Evolutionary conservation across 345 rosid genomes (phyloP), one percentile per base, ranked within the genome.

Genomic region (Cochlearia excelsa): DNA sequence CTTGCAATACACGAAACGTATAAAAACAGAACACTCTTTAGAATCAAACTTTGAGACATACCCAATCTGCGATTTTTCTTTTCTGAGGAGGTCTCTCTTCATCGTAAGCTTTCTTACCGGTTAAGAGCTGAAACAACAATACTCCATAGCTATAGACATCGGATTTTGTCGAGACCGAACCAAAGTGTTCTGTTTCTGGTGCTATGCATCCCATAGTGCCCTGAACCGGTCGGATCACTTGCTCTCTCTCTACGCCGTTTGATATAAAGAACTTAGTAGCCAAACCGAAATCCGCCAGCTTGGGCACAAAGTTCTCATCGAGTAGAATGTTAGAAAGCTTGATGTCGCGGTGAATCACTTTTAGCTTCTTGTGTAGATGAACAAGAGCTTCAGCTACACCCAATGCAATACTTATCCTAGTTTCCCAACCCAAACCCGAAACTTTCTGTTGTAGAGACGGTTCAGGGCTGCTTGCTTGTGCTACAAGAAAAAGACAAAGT

Each of bases 61-160:
- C 68, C 68, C 43, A 63, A 4, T 63, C 59, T 51, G 34, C 6
- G 9, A 63, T 4, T 9, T 23, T 61, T 31, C 0, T 2, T 37
- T 0, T 6, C 51, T 66, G 85, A 0, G 7, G 26, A 34, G 70
- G 80, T 63, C 60, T 79, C 0, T 52, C 9, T 23, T 42, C 3
- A 45, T 82, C 82, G 39, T 73, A 70, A 40, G 88, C 82, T 54
- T 67, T 78, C 68, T 78, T 74, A 5, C 88, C 90, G 1, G 96
- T 85, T 54, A 88, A 75, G 50, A 88, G 68, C 70, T 79, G 82
- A 64, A 88, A 52, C 58, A 88, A 80, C 7, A 83, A 84, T 42
- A 82, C 88, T 10, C 93, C 96, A 35, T 83, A 88, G 75, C 96
- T 81, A 59, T 83, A 88, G 51, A 85, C 75, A 70, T 88, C 96